Evolutionary conservation across 78 protist genomes (phyloP), one percentile per base, ranked within the genome.

Genomic region (Dictyostelium capitatum): DNA sequence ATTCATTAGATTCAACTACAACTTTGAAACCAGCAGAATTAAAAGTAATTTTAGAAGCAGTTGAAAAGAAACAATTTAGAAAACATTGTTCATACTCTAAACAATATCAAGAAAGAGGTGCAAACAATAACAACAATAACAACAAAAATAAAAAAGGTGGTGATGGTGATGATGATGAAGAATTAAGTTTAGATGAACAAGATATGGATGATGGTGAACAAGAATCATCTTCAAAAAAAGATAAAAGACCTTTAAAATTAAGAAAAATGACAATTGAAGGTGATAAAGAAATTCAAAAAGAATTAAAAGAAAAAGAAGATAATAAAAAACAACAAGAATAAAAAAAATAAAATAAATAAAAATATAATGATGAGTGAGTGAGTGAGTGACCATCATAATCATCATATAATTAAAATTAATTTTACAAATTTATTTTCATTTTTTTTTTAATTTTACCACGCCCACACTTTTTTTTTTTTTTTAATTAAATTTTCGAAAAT

Each of bases 241-340:
- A 67, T 32, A 67, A 37, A 14, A 67, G 53, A 73, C 75, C 92
- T 19, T 41, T 85, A 23, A 85, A 85, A 75, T 46, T 85, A 14
- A 85, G 92, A 85, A 85, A 85, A 56, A 85, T 85, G 92, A 85
- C 92, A 6, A 46, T 75, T 57, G 91, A 83, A 74, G 91, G 91
- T 73, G 91, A 80, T 6, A 75, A 72, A 46, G 83, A 85, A 75
- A 37, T 41, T 50, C 37, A 77, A 46, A n/a, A 73, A 73, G 79
- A 73, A 47, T 73, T 73, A 15, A 37, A 67, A 67, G 75, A 67
- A 67, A 67, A 67, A 67, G 48, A 67, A 67, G 56, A 51, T 14
- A 30, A 19, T 30, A 67, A 67, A 62, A 62, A 59, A 59, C 69
- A 62, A 62, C 43, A 62, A 62, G 0, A 17, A n/a, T 11, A 59